Percentiles rank a stretch among this genome's conserved stretches.
phyloP scores from a whole-genome alignment of 164 flowering plant genomes.

The Aristolochia contorta region DNA sequence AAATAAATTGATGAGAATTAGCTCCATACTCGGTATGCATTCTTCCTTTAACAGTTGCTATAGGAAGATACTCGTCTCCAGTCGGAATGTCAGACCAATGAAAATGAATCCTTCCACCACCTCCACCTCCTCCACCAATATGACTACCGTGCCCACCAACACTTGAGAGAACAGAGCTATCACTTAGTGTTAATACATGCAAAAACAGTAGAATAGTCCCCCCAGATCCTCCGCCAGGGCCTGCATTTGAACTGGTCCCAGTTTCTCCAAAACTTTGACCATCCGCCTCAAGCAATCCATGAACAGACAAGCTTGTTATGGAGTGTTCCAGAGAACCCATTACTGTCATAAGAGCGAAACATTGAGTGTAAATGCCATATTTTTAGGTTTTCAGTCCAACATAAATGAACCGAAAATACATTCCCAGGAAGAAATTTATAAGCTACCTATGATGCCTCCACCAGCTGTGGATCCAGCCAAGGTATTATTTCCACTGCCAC shows the following conservation, averaged over 20 bases:
- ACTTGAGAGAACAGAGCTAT: constrained; percentile 51
- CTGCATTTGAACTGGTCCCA: constrained; percentile 19
- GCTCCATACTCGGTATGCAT: constrained; percentile 42
- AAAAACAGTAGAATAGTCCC: constrained; percentile 87
- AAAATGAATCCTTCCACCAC: constrained; percentile 91
- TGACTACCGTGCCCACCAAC: constrained; percentile 76
- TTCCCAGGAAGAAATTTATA: neutral
- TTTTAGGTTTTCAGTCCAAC: neutral
- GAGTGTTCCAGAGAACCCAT: constrained; percentile 95
- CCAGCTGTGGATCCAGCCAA: constrained; percentile 60
- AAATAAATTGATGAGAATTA: neutral
- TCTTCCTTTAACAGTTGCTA: constrained; percentile 55
- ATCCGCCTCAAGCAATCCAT: constrained; percentile 77
- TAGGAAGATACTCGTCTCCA: constrained; percentile 70
- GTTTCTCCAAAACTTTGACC: constrained; percentile 60
- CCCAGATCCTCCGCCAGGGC: constrained; percentile 95
- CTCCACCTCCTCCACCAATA: constrained; percentile 83
- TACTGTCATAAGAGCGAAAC: constrained; percentile 26
- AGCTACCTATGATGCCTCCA: constrained; percentile 84
- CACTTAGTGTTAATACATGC: constrained; percentile 37
- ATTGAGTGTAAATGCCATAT: neutral
- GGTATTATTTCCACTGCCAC: constrained; percentile 87
- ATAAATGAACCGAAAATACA: neutral
- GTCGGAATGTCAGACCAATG: constrained; percentile 78
- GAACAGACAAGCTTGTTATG: constrained; percentile 44